Evolutionary conservation across 2,329 filamentous ascomycete species (phyloP).

Genomic region (Trichophyton simii): DNA sequence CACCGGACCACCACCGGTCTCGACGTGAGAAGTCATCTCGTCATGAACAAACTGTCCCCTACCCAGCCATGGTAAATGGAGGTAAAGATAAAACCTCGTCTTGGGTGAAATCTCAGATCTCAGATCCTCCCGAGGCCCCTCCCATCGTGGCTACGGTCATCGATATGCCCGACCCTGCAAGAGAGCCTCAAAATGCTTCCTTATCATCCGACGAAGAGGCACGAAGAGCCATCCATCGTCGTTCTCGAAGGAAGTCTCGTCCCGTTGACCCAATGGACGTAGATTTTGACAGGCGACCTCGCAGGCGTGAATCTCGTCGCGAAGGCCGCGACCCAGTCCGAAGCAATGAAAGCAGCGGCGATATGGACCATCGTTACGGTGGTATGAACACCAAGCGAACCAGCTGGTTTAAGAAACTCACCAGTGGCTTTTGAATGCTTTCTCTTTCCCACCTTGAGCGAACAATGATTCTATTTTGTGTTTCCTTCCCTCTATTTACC

Average conservation of each 20-base stretch:
- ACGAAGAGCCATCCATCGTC: conserved; percentile 26
- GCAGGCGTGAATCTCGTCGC: conserved; percentile 21
- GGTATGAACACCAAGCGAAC: conserved; percentile 22
- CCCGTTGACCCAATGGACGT: conserved; percentile 30
- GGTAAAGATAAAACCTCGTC: conserved; percentile 38
- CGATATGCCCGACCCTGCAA: conserved; percentile 26
- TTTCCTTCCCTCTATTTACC: background rate
- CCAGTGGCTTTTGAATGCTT: conserved; percentile 14
- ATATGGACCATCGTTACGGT: conserved; percentile 22
- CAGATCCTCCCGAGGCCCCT: conserved; percentile 37
- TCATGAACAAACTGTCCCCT: conserved; percentile 9
- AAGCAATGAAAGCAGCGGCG: conserved; percentile 31
- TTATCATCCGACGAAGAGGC: conserved; percentile 34
- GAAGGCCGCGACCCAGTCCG: conserved; percentile 24
- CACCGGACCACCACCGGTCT: conserved; percentile 17
- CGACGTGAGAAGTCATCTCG: conserved; percentile 22
- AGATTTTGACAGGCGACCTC: conserved; percentile 26
- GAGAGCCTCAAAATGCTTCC: conserved; percentile 22
- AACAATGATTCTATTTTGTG: background rate
- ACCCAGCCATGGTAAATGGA: conserved; percentile 23
- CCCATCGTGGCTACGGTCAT: conserved; percentile 36
- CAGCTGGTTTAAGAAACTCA: conserved; percentile 35
- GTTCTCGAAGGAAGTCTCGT: conserved; percentile 28
- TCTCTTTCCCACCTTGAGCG: background rate
- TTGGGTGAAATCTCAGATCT: conserved; percentile 38